Conservation (phyloP, 2,329 filamentous ascomycete species). For the Colletotrichum sp. region DNA sequence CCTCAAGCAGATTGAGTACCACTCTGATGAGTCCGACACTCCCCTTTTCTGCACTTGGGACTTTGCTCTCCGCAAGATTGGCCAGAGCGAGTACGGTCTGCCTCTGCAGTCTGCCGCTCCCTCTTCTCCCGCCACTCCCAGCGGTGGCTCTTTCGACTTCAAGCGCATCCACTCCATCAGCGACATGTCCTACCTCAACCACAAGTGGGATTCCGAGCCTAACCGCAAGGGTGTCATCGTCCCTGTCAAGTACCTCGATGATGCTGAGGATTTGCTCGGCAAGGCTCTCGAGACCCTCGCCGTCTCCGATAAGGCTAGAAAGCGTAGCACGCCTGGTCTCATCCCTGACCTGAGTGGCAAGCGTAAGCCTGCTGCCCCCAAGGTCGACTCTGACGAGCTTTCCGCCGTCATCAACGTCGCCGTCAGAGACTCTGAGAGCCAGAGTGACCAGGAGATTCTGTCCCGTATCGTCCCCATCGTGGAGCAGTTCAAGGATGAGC, state of each 20-base stretch:
- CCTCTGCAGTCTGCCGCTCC: slow-evolving; percentile 80
- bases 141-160: slow-evolving; percentile 64
- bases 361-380: slow-evolving; percentile 63
- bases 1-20: slow-evolving; percentile 87
- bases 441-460: slow-evolving; percentile 82
- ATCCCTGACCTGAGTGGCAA: slow-evolving; percentile 77
- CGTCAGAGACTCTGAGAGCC: slow-evolving; percentile 84
- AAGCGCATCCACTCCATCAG: slow-evolving; percentile 93
- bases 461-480: slow-evolving; percentile 78
- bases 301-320: slow-evolving; percentile 60
- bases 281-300: slow-evolving; percentile 88
- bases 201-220: slow-evolving; percentile 76
- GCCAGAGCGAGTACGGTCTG: slow-evolving; percentile 87
- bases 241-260: slow-evolving; percentile 91
- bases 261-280: slow-evolving; percentile 84
- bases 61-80: slow-evolving; percentile 92
- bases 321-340: slow-evolving; percentile 59
- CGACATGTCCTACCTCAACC: slow-evolving; percentile 89
- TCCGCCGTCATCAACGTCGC: slow-evolving; percentile 93
- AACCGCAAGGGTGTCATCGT: slow-evolving; percentile 92
- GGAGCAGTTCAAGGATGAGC: slow-evolving; percentile 81
- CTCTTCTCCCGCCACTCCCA: slow-evolving; percentile 82
- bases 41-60: slow-evolving; percentile 91
- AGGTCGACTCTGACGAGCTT: slow-evolving; percentile 75
- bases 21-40: slow-evolving; percentile 71